Evolutionary conservation across 1,284 basidiomycete genomes (phyloP).

Genomic region (Leccinum fallax): DNA sequence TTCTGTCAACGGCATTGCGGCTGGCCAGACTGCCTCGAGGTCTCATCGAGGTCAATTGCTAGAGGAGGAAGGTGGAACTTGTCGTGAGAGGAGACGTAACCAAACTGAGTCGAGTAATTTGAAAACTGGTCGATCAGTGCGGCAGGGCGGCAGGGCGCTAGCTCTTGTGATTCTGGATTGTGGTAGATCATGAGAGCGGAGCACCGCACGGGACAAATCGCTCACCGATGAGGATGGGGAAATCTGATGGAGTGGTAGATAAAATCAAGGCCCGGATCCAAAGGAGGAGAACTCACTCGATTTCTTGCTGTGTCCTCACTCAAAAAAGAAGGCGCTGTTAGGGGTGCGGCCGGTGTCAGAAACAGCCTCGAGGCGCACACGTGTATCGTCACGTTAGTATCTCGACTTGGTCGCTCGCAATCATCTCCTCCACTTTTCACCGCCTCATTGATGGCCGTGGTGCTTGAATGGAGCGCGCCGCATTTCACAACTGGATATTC

Average conservation of each 20-base stretch:
- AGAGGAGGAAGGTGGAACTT: slow-evolving; percentile 18
- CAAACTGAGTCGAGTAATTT: slow-evolving; percentile 25
- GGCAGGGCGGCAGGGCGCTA: slow-evolving; percentile 9
- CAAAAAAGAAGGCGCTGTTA: slow-evolving; percentile 9
- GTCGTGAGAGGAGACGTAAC: slow-evolving; percentile 15
- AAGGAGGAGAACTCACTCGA: neutral
- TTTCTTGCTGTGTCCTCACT: slow-evolving; percentile 2
- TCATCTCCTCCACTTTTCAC: slow-evolving; percentile 2
- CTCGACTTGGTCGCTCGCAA: slow-evolving; percentile 5
- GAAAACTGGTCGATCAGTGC: slow-evolving; percentile 20
- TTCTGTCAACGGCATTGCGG: slow-evolving; percentile 19
- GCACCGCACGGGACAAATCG: slow-evolving; percentile 18
- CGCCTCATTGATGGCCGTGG: slow-evolving; percentile 19
- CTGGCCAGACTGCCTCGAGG: slow-evolving; percentile 33
- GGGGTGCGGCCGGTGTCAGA: slow-evolving; percentile 10
- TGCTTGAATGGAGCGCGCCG: neutral
- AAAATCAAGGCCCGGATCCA: slow-evolving; percentile 1
- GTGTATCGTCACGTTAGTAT: slow-evolving; percentile 9
- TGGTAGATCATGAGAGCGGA: slow-evolving; percentile 19
- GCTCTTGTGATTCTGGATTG: neutral
- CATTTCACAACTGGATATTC: neutral
- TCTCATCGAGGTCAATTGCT: slow-evolving; percentile 25
- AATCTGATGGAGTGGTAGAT: slow-evolving; percentile 1
- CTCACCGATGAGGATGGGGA: neutral
- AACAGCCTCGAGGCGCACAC: slow-evolving; percentile 26